Evolutionary conservation across 352 stramenopile genomes (phyloP), one percentile per base, ranked within the genome.

Genomic region (Elongisporangium senticosum): DNA sequence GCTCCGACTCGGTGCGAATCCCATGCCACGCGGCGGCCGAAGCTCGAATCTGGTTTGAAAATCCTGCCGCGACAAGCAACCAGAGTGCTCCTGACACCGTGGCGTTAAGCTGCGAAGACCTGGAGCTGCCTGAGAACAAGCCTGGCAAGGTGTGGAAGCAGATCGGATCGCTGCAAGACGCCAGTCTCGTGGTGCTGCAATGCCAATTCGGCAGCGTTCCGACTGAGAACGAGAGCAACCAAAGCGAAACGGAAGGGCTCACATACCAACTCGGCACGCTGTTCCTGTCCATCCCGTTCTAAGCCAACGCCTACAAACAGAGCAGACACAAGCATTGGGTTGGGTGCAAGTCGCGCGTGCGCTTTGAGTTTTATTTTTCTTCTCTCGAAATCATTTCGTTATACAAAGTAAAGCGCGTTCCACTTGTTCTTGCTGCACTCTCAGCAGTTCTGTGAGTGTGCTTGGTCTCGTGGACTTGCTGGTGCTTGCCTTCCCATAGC

Each of bases 71-170:
- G 6, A 19, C 1, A 23, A 53, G 3, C 21, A 64, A 56, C 37
- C 39, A 65, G 4, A 17, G 11, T 26, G 47, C 19, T 7, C 14
- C 40, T 3, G 51, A 53, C 10, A 14, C 22, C 0, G 14, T 89
- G 22, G 65, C 48, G 17, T 51, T 90, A 24, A 48, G 49, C 7
- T 82, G 75, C 61, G 58, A 71, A 0, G 66, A 81, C 22, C 60
- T 90, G 6, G 52, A 79, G 11, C 68, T 90, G 0, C 78, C 78
- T 24, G 55, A 69, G 52, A 39, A n/a, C 2, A 54, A 49, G 7
- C 43, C 49, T 14, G 56, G 62, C 8, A 89, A 88, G 63, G 13
- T 86, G 7, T 92, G 83, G 83, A 89, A 77, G 58, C 83, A 90
- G 57, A 77, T 92, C 22, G 80, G 83, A 17, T 89, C 78, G 26